phyloP scores from a whole-genome alignment of 352 stramenopile genomes.

The Blastocystis sp. region DNA sequence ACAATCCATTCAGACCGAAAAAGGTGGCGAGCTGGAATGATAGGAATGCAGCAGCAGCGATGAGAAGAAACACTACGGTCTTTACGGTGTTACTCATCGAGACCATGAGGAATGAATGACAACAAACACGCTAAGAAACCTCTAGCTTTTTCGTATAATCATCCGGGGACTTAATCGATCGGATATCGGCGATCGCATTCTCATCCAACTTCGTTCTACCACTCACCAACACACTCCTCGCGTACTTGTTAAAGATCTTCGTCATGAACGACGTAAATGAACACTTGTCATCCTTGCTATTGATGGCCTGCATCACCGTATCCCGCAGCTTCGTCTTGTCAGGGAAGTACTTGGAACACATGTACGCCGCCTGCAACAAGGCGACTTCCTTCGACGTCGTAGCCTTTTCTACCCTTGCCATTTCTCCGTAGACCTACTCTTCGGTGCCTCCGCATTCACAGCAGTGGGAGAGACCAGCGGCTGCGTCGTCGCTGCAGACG shows the following conservation, averaged over 20 bases:
- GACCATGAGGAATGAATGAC: not conserved
- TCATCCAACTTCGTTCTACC: not conserved
- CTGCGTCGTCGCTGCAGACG: no score
- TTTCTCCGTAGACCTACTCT: no score
- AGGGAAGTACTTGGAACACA: not conserved
- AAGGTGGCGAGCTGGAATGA: not conserved
- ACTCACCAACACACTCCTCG: not conserved
- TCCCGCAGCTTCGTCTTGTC: not conserved
- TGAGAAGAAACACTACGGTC: not conserved
- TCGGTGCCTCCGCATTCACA: no score
- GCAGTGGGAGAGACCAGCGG: no score
- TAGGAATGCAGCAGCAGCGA: not conserved
- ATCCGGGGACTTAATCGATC: not conserved
- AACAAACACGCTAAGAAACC: not conserved
- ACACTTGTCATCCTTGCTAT: not conserved
- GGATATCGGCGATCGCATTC: not conserved
- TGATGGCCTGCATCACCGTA: not conserved
- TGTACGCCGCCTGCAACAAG: not conserved
- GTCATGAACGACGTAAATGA: not conserved
- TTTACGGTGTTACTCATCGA: not conserved
- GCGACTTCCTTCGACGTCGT: not conserved
- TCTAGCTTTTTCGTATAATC: not conserved
- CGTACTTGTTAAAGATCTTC: not conserved
- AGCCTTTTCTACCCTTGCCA: not conserved
- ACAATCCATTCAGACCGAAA: not conserved